Conservation (phyloP, 192 early-diverging fungal genomes). For the Umbelopsis vinacea region DNA sequence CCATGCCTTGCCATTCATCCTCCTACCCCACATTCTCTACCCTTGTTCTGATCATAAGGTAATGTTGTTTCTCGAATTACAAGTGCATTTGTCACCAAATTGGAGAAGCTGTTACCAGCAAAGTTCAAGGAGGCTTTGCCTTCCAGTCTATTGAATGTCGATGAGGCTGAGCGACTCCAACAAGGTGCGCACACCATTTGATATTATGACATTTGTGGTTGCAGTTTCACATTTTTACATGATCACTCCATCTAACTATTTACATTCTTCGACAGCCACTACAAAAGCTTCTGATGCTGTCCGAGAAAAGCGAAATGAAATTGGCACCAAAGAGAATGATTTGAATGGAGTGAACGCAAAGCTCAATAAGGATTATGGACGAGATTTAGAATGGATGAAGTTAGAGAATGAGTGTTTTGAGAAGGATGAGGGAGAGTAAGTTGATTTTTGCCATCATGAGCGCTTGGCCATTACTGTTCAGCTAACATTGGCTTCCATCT, state of each 20-base stretch:
- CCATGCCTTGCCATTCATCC: constrained; percentile 7
- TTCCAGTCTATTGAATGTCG: neutral
- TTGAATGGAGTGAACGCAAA: constrained; percentile 57
- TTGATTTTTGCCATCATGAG: neutral
- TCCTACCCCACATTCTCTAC: constrained; percentile 12
- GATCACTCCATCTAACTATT: neutral
- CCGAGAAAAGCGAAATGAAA: constrained; percentile 29
- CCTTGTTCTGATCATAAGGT: neutral
- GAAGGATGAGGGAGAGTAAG: constrained; percentile 71
- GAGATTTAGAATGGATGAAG: constrained; percentile 67
- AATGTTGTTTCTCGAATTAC: constrained; percentile 12
- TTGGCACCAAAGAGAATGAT: constrained; percentile 31
- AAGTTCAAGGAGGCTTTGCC: constrained; percentile 13
- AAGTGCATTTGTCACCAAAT: constrained; percentile 14
- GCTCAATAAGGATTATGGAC: constrained; percentile 73
- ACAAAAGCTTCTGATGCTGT: constrained; percentile 1
- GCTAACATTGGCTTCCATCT: constrained; percentile 16
- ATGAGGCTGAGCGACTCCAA: constrained; percentile 20
- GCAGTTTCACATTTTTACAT: neutral
- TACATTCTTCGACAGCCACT: neutral
- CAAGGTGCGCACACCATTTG: constrained; percentile 18
- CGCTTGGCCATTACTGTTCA: neutral
- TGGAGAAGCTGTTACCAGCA: constrained; percentile 17
- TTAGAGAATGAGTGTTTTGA: constrained; percentile 72
- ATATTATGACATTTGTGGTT: neutral